phyloP scores from a whole-genome alignment of 768 basidiomycete species.

The Amylocystis lapponica region DNA sequence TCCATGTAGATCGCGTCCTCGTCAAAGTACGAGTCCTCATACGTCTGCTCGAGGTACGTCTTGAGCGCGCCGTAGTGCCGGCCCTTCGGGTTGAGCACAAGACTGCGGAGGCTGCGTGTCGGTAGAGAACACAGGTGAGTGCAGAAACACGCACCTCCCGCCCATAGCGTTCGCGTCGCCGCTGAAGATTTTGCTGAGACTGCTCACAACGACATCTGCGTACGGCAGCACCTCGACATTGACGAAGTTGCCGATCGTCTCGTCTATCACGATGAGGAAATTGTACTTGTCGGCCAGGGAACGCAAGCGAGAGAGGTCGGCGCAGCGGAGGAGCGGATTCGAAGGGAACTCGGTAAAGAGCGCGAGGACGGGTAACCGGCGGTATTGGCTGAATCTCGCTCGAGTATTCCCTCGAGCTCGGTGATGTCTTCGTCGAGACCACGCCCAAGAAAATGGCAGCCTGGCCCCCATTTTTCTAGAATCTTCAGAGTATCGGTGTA shows the following conservation, averaged over 20 bases:
- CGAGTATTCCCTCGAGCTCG: conserved; percentile 59
- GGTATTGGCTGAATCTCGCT: conserved; percentile 36
- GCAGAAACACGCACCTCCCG: conserved; percentile 61
- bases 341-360: conserved; percentile 94
- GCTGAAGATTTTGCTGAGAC: conserved; percentile 91
- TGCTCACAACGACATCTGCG: conserved; percentile 87
- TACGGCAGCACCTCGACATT: conserved; percentile 87
- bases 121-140: neutral
- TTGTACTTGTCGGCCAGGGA: conserved; percentile 80
- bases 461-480: conserved; percentile 93
- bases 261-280: conserved; percentile 87
- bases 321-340: conserved; percentile 87
- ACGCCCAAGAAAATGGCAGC: conserved; percentile 81
- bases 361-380: conserved; percentile 60
- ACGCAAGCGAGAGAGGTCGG: conserved; percentile 70
- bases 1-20: conserved; percentile 97
- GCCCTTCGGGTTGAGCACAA: conserved; percentile 80
- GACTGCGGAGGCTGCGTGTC: conserved; percentile 36
- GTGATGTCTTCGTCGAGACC: conserved; percentile 76
- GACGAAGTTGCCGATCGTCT: conserved; percentile 90
- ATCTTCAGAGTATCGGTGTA: conserved; percentile 95
- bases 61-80: conserved; percentile 67
- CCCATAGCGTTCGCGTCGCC: conserved; percentile 97
- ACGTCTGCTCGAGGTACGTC: conserved; percentile 45
- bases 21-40: conserved; percentile 83